Evolutionary conservation across 257 asterid species (phyloP).

Genomic region (Nicotiana tomentosiformis): DNA sequence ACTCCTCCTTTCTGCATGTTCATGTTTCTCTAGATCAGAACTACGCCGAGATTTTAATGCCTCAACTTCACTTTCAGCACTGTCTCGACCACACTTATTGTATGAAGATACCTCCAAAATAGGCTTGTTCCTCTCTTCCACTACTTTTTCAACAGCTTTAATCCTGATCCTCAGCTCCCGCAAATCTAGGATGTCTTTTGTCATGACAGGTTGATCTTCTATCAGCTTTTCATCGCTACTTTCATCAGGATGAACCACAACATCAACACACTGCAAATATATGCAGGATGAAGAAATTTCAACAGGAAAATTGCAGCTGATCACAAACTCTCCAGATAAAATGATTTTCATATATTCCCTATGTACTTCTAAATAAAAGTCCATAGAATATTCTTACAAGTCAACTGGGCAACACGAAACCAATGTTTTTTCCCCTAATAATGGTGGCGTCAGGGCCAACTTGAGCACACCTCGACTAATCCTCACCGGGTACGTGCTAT

Average conservation of each 20-base stretch:
- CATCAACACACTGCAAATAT: constrained; percentile 33
- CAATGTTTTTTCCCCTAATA: not conserved
- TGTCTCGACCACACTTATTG: constrained; percentile 20
- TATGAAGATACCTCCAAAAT: not conserved
- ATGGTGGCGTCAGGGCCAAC: no score
- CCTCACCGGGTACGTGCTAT: no score
- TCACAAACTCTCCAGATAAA: not conserved
- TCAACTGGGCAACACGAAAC: not conserved
- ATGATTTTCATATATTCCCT: not conserved
- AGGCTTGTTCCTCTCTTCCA: constrained; percentile 42
- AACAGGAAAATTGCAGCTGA: not conserved
- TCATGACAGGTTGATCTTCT: constrained; percentile 28
- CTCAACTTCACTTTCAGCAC: constrained; percentile 27
- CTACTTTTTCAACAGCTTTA: constrained; percentile 43
- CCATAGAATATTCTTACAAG: not conserved
- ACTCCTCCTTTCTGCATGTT: constrained; percentile 19
- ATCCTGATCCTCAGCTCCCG: constrained; percentile 52
- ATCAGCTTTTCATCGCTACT: not conserved
- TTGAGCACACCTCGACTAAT: no score
- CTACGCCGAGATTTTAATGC: constrained; percentile 35
- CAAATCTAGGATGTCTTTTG: constrained; percentile 34
- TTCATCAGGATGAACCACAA: constrained; percentile 13
- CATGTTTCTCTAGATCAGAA: constrained; percentile 30
- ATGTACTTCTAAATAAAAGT: not conserved
- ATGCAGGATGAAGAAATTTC: not conserved